Evolutionary conservation across 306 rosid species (phyloP).

Genomic region (Sechiopsis laciniata): DNA sequence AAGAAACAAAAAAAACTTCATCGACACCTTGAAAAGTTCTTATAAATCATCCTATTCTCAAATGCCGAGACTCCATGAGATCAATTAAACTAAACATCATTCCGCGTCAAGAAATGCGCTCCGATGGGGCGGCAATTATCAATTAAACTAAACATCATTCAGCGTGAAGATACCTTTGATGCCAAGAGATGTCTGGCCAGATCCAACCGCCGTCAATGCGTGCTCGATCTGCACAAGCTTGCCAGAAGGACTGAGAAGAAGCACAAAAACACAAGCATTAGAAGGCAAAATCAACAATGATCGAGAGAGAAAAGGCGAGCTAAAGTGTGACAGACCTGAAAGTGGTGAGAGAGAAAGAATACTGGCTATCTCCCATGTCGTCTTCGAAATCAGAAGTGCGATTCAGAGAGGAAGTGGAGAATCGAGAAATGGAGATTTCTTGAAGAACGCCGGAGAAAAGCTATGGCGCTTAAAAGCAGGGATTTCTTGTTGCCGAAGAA

Average conservation of each 20-base stretch:
- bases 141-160: background rate
- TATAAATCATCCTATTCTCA: background rate
- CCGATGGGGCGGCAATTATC: background rate
- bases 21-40: background rate
- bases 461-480: background rate
- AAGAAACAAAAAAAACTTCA: background rate
- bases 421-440: background rate
- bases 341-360: constrained; percentile 51
- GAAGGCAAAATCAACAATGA: background rate
- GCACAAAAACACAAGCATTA: background rate
- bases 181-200: constrained; percentile 95
- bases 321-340: constrained; percentile 31
- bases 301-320: background rate
- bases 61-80: background rate
- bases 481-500: constrained; percentile 25
- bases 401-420: background rate
- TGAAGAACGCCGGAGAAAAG: constrained; percentile 5
- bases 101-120: background rate
- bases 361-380: constrained; percentile 49
- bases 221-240: constrained; percentile 98
- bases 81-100: constrained; percentile 9
- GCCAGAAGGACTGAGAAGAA: constrained; percentile 69
- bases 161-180: constrained; percentile 54
- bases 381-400: background rate
- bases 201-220: constrained; percentile 90